Evolutionary conservation across 2,329 filamentous ascomycete species (phyloP).

Genomic region (Diaporthe vaccinii): DNA sequence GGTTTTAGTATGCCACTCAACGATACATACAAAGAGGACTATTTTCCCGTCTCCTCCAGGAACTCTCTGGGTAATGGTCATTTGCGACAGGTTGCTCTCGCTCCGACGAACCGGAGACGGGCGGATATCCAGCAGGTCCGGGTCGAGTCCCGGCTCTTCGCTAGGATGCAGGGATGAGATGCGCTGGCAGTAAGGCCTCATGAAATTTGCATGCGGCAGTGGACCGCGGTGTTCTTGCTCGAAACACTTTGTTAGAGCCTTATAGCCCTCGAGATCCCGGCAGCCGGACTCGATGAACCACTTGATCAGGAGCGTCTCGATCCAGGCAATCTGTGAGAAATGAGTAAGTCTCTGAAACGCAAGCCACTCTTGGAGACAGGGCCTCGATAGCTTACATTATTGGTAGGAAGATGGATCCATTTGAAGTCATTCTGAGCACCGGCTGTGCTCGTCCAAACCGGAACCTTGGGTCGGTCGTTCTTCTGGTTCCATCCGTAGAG

Average conservation of each 20-base stretch:
- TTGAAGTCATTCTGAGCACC: slow-evolving; percentile 59
- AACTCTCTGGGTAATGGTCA: slow-evolving; percentile 41
- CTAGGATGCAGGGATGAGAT: slow-evolving; percentile 54
- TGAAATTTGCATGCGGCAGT: slow-evolving; percentile 71
- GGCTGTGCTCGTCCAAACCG: slow-evolving; percentile 58
- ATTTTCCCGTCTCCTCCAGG: slow-evolving; percentile 49
- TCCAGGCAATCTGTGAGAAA: slow-evolving; percentile 63
- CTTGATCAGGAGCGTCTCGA: slow-evolving; percentile 73
- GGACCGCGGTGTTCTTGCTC: slow-evolving; percentile 73
- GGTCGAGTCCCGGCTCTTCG: slow-evolving; percentile 28
- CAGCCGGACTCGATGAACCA: slow-evolving; percentile 74
- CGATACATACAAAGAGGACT: slow-evolving; percentile 42
- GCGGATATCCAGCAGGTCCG: slow-evolving; percentile 39
- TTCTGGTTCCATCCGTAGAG: slow-evolving; percentile 64
- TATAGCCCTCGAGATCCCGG: slow-evolving; percentile 73
- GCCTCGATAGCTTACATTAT: slow-evolving; percentile 58
- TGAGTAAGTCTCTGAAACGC: background rate
- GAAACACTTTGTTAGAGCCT: slow-evolving; percentile 72
- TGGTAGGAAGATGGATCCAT: slow-evolving; percentile 67
- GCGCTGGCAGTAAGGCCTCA: slow-evolving; percentile 71
- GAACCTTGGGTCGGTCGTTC: slow-evolving; percentile 60
- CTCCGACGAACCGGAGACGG: slow-evolving; percentile 40
- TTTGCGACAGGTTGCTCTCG: slow-evolving; percentile 43
- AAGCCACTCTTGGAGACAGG: slow-evolving; percentile 46
- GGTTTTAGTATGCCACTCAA: no score